These are phyloP conservation scores for Saturnispora gosingensis DNA, from an alignment of 805 yeast genomes.

Conservation along the genomic window DNA sequence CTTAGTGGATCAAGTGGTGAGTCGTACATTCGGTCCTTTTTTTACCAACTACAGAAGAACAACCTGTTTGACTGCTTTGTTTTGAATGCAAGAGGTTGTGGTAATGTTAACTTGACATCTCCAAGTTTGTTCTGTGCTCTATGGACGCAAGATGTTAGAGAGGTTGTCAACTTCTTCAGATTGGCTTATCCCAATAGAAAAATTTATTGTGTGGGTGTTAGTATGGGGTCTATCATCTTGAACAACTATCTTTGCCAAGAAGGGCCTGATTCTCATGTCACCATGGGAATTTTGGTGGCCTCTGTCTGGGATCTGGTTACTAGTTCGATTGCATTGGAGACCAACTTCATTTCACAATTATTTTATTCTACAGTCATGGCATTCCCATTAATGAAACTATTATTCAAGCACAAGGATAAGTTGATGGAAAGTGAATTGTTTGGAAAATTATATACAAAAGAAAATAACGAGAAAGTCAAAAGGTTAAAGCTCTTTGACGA, in stretches of 20 bases:
- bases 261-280: slow-evolving; percentile 35
- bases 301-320: slow-evolving; percentile 66
- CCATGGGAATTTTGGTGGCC: slow-evolving; percentile 52
- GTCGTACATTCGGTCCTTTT: slow-evolving; percentile 56
- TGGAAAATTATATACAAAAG: slow-evolving; percentile 15
- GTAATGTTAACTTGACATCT: slow-evolving; percentile 56
- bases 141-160: slow-evolving; percentile 62
- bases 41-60: slow-evolving; percentile 29
- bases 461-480: slow-evolving; percentile 14
- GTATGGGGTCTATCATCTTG: slow-evolving; percentile 68
- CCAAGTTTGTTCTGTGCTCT: slow-evolving; percentile 63
- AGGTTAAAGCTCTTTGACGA: slow-evolving; percentile 54
- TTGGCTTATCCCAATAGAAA: slow-evolving; percentile 49
- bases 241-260: slow-evolving; percentile 67
- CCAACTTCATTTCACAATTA: slow-evolving; percentile 33
- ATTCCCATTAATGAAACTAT: slow-evolving; percentile 33
- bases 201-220: slow-evolving; percentile 64
- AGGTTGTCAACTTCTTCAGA: slow-evolving; percentile 42
- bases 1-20: slow-evolving; percentile 84
- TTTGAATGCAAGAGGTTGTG: slow-evolving; percentile 69
- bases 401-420: slow-evolving; percentile 34
- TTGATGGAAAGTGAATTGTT: slow-evolving; percentile 26
- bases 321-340: slow-evolving; percentile 36
- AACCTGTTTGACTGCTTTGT: slow-evolving; percentile 55
- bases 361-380: slow-evolving; percentile 47